Percentiles rank a stretch among this genome's conserved stretches.
phyloP scores from a whole-genome alignment of 2,329 filamentous ascomycete genomes.

The Lasiodiplodia sp. region DNA sequence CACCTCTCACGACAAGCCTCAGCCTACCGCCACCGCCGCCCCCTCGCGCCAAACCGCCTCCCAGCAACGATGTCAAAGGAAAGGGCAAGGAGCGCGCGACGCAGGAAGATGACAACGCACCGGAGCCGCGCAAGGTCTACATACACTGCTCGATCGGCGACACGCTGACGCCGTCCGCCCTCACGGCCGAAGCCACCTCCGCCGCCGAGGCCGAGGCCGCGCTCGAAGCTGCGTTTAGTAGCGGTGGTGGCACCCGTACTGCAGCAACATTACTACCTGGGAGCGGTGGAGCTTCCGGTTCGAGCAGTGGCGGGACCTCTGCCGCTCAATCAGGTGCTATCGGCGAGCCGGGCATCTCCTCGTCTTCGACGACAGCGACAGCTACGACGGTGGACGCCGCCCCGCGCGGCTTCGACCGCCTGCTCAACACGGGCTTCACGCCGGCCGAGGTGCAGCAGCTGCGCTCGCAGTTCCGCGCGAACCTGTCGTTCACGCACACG shows the following conservation, averaged over 20 bases:
- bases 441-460: constrained; percentile 82
- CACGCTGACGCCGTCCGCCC: constrained; percentile 70
- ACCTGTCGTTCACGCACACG: constrained; percentile 82
- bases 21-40: constrained; percentile 66
- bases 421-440: constrained; percentile 83
- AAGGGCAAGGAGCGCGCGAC: constrained; percentile 74
- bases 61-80: constrained; percentile 39
- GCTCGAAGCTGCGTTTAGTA: constrained; percentile 36
- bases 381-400: constrained; percentile 55
- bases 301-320: constrained; percentile 34
- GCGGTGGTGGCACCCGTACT: constrained; percentile 23
- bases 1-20: constrained; percentile 72
- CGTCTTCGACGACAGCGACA: constrained; percentile 37
- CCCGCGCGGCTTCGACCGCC: constrained; percentile 85
- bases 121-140: constrained; percentile 68
- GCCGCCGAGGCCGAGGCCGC: constrained; percentile 49
- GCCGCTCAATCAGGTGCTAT: not conserved
- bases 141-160: constrained; percentile 94
- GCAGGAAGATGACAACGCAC: constrained; percentile 44
- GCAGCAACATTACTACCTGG: constrained; percentile 4
- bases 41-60: constrained; percentile 45
- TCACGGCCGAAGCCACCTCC: constrained; percentile 68
- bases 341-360: not conserved
- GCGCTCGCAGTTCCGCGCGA: constrained; percentile 85
- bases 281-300: constrained; percentile 26